Percentiles rank a stretch among this genome's conserved stretches.
phyloP scores from a whole-genome alignment of 2,329 filamentous ascomycete genomes.

The Pestalotiopsis sp. region DNA sequence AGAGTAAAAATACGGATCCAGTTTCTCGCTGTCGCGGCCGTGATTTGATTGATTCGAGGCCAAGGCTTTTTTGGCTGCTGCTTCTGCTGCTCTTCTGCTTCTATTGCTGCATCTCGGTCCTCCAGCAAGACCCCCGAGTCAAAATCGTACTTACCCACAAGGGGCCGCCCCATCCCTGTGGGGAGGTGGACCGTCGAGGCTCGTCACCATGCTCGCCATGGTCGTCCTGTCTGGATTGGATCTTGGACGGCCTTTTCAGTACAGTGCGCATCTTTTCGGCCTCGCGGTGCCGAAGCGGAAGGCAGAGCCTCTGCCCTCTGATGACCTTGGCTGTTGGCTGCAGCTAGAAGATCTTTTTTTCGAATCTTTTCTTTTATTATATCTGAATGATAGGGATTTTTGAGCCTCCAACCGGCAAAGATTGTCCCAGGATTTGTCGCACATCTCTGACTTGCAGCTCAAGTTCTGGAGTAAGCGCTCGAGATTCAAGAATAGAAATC shows the following conservation, averaged over 20 bases:
- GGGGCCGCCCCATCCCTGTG: not conserved
- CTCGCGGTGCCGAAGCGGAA: not conserved
- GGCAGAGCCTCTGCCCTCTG: not conserved
- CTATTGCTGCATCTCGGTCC: not conserved
- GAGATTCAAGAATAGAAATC: not conserved
- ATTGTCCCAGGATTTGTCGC: not conserved
- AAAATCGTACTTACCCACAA: not conserved
- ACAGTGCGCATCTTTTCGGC: not conserved
- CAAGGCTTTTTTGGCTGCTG: not conserved
- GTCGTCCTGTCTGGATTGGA: not conserved
- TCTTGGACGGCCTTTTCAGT: not conserved
- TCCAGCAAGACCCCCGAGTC: not conserved
- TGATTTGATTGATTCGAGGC: not conserved
- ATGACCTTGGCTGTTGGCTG: not conserved
- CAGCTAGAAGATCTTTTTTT: not conserved
- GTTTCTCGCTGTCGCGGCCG: not conserved
- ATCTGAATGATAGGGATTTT: not conserved
- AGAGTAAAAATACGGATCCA: not conserved
- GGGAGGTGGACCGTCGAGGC: not conserved
- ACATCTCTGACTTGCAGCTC: not conserved
- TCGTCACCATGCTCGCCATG: not conserved
- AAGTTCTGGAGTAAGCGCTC: not conserved
- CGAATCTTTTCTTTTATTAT: not conserved
- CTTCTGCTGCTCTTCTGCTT: no score
- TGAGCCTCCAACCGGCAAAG: not conserved